Conservation (phyloP, 2,329 filamentous ascomycete species). For the Laburnicola sp. region DNA sequence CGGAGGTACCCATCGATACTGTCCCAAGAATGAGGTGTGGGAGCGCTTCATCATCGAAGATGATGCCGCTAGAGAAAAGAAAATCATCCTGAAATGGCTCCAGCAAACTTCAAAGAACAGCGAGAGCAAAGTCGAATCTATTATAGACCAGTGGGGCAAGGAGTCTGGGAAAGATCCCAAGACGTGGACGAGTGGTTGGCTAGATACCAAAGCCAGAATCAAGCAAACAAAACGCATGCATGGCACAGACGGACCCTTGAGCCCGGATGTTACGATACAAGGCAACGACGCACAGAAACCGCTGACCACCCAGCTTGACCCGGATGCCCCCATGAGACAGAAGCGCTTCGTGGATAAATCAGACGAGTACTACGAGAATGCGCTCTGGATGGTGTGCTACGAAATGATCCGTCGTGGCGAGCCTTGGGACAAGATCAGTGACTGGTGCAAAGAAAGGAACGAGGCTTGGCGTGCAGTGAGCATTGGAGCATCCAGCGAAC, state of each 20-base stretch:
- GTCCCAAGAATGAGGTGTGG: constrained; percentile 66
- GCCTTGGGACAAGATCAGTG: constrained; percentile 70
- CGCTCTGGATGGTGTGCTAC: constrained; percentile 92
- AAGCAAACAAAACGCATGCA: constrained; percentile 85
- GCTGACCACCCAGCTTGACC: constrained; percentile 85
- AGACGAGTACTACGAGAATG: constrained; percentile 85
- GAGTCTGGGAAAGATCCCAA: constrained; percentile 65
- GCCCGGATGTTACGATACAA: constrained; percentile 50
- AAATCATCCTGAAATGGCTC: constrained; percentile 82
- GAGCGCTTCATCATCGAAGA: constrained; percentile 75
- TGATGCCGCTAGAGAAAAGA: constrained; percentile 73
- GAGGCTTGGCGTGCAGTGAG: constrained; percentile 88
- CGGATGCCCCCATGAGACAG: constrained; percentile 84
- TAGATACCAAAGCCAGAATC: constrained; percentile 86
- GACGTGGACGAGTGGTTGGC: constrained; percentile 86
- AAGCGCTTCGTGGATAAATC: constrained; percentile 73
- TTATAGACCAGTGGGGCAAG: constrained; percentile 71
- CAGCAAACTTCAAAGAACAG: constrained; percentile 72
- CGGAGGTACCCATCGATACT: constrained; percentile 53
- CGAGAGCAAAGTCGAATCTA: constrained; percentile 70
- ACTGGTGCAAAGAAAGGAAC: constrained; percentile 83
- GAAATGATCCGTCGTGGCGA: constrained; percentile 88
- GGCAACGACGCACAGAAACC: constrained; percentile 56
- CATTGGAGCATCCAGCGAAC: constrained; percentile 68
- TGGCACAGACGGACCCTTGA: constrained; percentile 31